A percentile compares a stretch with the other conserved stretches of the same genome.
Conservation (phyloP, 225 moss, liverwort and hornwort genomes). For the Physcomitrellopsis africana region DNA sequence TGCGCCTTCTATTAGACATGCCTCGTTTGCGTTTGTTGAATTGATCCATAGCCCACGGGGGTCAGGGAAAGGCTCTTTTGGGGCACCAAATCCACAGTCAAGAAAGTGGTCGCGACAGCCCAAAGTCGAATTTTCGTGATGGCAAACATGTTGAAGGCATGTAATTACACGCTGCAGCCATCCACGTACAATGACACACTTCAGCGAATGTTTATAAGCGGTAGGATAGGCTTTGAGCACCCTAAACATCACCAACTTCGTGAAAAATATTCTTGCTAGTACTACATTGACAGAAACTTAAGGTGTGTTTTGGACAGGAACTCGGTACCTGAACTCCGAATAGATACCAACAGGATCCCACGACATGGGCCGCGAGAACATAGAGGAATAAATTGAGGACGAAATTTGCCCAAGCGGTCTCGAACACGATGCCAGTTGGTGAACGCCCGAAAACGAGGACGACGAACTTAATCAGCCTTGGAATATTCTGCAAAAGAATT, state of each 20-base stretch:
- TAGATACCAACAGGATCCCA: slow-evolving; percentile 87
- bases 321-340: slow-evolving; percentile 71
- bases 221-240: background rate
- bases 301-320: background rate
- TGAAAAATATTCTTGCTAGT: background rate
- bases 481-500: slow-evolving; percentile 76
- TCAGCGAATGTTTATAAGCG: background rate
- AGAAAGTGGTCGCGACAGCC: slow-evolving; percentile 40
- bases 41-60: slow-evolving; percentile 31
- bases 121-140: background rate
- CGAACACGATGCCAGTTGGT: slow-evolving; percentile 75
- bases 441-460: slow-evolving; percentile 64
- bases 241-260: background rate
- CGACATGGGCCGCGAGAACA: slow-evolving; percentile 75
- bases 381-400: slow-evolving; percentile 80
- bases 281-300: background rate
- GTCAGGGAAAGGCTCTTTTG: background rate
- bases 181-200: slow-evolving; percentile 20
- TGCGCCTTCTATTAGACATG: background rate
- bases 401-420: slow-evolving; percentile 90
- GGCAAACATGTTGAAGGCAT: slow-evolving; percentile 48
- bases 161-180: slow-evolving; percentile 78
- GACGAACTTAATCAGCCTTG: slow-evolving; percentile 62
- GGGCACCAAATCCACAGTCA: slow-evolving; percentile 58
- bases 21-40: slow-evolving; percentile 5